Evolutionary conservation across 495 filamentous ascomycete genomes (phyloP), one percentile per base, ranked within the genome.

Genomic region (Xylaria acuta): DNA sequence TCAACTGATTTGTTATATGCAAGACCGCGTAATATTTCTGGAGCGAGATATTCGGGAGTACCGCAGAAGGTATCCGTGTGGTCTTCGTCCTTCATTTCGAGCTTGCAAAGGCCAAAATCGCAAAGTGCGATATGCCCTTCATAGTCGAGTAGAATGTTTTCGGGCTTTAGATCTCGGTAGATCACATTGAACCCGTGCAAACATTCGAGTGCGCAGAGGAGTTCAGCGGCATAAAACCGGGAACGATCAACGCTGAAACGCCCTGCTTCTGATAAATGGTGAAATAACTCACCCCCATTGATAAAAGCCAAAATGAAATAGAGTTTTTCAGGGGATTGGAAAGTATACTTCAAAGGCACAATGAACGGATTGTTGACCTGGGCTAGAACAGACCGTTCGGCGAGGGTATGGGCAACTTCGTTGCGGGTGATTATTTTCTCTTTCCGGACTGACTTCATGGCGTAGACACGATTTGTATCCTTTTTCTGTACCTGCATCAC

Each of bases 41-140:
- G 47, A 3, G 47, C 47, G n/a, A 51, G 47, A 25, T 51, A 51
- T 51, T 51, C 47, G 7, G 47, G n/a, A 51, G 47, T 51, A 3
- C 47, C 47, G 47, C 47, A 51, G 6, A 51, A 51, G 0, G 47
- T 51, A 22, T 51, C 9, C n/a, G 47, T 51, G 22, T 11, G 20
- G n/a, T 51, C 47, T 22, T 51, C 20, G n/a, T 51, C 47, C 8
- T 51, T 51, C 47, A 51, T 51, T 9, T 5, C 2, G 14, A 25
- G 47, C 47, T 51, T 51, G n/a, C 47, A 51, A 51, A 51, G 47
- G n/a, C 47, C 47, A 25, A 51, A 51, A 51, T 51, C 47, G n/a
- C 47, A 51, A 51, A 51, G 47, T 9, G 47, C 47, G 9, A 51
- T 51, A 25, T 51, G 47, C 47, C 47, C 47, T 51, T 51, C 4